Conservation (phyloP, 768 basidiomycete genomes). For the Suillus lakei region DNA sequence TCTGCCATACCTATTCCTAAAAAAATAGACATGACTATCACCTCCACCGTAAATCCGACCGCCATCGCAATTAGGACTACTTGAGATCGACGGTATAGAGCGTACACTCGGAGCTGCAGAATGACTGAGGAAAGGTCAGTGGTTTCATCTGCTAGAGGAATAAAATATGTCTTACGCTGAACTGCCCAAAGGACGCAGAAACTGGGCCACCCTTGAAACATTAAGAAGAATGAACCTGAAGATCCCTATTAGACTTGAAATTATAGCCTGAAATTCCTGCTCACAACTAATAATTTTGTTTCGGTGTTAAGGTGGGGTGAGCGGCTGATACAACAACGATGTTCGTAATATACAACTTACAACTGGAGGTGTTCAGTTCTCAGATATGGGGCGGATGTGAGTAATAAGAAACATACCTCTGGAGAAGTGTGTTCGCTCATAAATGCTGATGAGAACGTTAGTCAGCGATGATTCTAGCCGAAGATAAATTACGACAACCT, state of each 20-base stretch:
- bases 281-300: background rate
- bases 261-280: background rate
- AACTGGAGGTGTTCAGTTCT: background rate
- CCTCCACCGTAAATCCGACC: background rate
- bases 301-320: background rate
- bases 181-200: constrained; percentile 6
- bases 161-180: background rate
- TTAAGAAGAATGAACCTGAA: background rate
- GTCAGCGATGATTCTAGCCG: background rate
- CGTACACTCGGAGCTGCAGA: constrained; percentile 6
- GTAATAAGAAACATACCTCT: background rate
- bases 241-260: background rate
- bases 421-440: background rate
- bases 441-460: background rate
- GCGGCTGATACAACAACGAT: background rate
- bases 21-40: background rate
- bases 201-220: constrained; percentile 2
- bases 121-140: background rate
- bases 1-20: background rate
- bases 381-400: background rate
- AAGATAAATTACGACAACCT: background rate
- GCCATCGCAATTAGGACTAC: background rate
- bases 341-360: background rate
- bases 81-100: background rate
- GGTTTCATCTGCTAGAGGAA: background rate